phyloP scores from a whole-genome alignment of 768 basidiomycete genomes.

The Amanita polypyramis region DNA sequence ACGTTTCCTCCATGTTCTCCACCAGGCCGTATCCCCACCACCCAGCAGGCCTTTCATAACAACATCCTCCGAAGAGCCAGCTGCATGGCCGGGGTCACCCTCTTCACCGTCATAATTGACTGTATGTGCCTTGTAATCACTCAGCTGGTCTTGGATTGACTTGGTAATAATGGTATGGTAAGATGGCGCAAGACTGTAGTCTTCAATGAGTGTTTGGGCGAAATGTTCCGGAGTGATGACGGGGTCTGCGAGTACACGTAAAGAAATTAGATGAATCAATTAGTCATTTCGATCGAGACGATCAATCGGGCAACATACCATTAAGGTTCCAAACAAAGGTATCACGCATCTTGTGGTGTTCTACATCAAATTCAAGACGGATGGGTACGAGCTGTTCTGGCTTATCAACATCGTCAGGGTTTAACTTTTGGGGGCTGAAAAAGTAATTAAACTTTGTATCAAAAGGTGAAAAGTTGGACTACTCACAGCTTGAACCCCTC shows the following conservation, averaged over 20 bases:
- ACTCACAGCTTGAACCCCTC: conserved; percentile 75
- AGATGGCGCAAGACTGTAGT: conserved; percentile 64
- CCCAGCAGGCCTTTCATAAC: conserved; percentile 32
- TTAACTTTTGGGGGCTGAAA: conserved; percentile 50
- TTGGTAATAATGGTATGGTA: conserved; percentile 65
- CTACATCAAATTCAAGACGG: conserved; percentile 93
- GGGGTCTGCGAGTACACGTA: conserved; percentile 45
- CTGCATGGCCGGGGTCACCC: conserved; percentile 19
- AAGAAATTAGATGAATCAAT: not conserved
- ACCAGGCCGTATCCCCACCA: conserved; percentile 46
- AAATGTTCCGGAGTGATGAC: conserved; percentile 85
- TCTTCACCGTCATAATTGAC: conserved; percentile 40
- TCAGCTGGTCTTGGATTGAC: conserved; percentile 81
- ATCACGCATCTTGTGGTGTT: conserved; percentile 88
- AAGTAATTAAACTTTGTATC: conserved; percentile 6
- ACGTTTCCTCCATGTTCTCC: conserved; percentile 62
- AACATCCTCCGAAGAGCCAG: conserved; percentile 8
- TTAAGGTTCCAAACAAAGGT: conserved; percentile 96
- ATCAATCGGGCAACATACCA: conserved; percentile 40
- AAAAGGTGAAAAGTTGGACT: conserved; percentile 11
- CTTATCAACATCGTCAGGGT: conserved; percentile 42
- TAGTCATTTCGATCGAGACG: not conserved
- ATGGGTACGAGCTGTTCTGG: conserved; percentile 87
- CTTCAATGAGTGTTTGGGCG: conserved; percentile 84
- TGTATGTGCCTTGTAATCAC: conserved; percentile 66